Evolutionary conservation across 192 early-diverging fungal genomes (phyloP), one percentile per base, ranked within the genome.

Genomic region (Backusella morwellensis): DNA sequence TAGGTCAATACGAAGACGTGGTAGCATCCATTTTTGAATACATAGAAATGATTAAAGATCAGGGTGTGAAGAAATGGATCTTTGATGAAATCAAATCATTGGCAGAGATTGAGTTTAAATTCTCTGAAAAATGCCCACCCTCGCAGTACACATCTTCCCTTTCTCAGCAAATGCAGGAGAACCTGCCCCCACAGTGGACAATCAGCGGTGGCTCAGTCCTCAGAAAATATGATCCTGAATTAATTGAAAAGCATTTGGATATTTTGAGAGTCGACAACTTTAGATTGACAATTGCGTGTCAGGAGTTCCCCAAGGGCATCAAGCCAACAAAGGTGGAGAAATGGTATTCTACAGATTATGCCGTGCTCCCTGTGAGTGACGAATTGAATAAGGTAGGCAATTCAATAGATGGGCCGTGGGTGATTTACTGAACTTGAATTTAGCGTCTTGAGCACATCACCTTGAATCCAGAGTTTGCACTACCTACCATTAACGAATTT

Each of bases 1-100:
- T 92, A 81, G 92, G 85, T 67, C 83, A 91, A 71, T 92, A 96
- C 81, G 83, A 84, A 56, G 70, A 82, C 73, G 92, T 98, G 1
- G 85, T 97, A 34, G 80, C 85, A 1, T 84, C 91, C n/a, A 80
- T 98, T 8, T 99, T 98, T 83, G 91, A 95, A 78, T 99, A 95
- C 78, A 93, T 98, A 77, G 82, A 91, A 41, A 92, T 99, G 92
- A 76, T 99, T 41, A 86, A 86, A 69, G 66, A 81, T 19, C 80
- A 78, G 35, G 93, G 92, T 15, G 80, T 92, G 34, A 88, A 94
- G 75, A 83, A 91, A 52, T 96, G 94, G 90, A 91, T 95, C 66
- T 97, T 91, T 82, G 87, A 94, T 41, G 96, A 99, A 85, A 87
- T 90, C 76, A 63, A 82, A 44, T 79, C 82, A 12, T 67, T 88